phyloP scores from a whole-genome alignment of 306 rosid genomes.

The Lagenaria siceraria region DNA sequence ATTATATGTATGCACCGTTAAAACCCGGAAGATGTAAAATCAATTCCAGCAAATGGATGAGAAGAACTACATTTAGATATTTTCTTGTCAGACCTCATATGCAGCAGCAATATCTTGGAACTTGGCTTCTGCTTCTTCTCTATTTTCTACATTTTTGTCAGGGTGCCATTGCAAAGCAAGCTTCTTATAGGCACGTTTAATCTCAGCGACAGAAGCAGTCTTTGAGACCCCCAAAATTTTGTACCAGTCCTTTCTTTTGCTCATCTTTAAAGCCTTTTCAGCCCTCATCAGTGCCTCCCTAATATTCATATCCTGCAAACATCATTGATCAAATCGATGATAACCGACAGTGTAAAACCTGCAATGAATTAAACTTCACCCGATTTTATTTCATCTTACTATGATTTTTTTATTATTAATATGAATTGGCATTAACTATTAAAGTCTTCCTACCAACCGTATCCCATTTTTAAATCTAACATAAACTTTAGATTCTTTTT shows the following conservation, averaged over 20 bases:
- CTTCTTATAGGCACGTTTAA: slow-evolving; percentile 93
- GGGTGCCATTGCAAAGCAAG: slow-evolving; percentile 99
- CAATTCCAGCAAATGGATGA: neutral
- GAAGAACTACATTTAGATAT: neutral
- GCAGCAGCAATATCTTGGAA: slow-evolving; percentile 94
- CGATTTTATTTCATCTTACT: neutral
- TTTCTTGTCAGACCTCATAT: slow-evolving; percentile 50
- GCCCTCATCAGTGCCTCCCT: slow-evolving; percentile 80
- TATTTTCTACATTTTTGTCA: slow-evolving; percentile 80
- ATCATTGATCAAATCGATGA: neutral
- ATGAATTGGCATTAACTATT: neutral
- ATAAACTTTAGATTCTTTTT: neutral
- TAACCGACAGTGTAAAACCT: neutral
- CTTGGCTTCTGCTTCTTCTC: slow-evolving; percentile 89
- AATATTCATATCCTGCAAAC: slow-evolving; percentile 71
- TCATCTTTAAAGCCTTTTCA: slow-evolving; percentile 88
- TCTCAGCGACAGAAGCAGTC: slow-evolving; percentile 63
- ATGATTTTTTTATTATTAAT: neutral
- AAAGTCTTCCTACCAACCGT: neutral
- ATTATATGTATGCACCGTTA: neutral
- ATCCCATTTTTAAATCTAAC: neutral
- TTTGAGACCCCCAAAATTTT: slow-evolving; percentile 86
- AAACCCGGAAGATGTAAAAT: neutral
- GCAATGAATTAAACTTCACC: neutral
- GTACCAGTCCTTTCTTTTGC: slow-evolving; percentile 97